These are phyloP conservation scores for Clarireedia homoeocarpa DNA, from an alignment of 2,329 filamentous ascomycete species.

Conservation along the genomic window DNA sequence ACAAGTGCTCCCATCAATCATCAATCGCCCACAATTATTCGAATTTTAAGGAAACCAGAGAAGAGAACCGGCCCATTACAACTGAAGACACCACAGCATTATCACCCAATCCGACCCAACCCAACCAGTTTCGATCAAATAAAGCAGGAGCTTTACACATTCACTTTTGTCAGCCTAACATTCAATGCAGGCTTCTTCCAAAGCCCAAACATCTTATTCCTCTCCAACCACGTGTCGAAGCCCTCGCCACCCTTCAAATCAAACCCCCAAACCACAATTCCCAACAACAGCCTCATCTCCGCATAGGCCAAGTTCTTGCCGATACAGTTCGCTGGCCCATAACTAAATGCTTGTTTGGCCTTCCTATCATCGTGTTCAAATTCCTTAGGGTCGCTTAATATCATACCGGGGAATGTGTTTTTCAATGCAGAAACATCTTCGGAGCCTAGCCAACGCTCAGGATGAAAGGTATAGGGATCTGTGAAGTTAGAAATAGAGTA, in stretches of 20 bases:
- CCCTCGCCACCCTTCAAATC: slow-evolving; percentile 1
- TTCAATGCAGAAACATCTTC: neutral
- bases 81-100: too few species aligned
- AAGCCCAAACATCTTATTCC: neutral
- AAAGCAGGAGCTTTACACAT: neutral
- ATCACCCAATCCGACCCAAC: too few species aligned
- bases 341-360: neutral
- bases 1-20: too few species aligned
- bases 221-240: neutral
- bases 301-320: slow-evolving; percentile 9
- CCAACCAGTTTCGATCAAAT: too few species aligned
- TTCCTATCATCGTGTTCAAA: slow-evolving; percentile 4
- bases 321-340: slow-evolving; percentile 4
- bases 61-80: too few species aligned
- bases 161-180: slow-evolving; percentile 4
- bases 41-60: too few species aligned
- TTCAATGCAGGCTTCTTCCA: slow-evolving; percentile 4
- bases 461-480: neutral
- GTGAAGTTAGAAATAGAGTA: neutral
- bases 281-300: slow-evolving; percentile 4
- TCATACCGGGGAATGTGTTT: neutral
- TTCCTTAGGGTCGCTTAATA: neutral
- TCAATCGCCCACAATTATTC: too few species aligned
- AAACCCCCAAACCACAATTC: slow-evolving; percentile 5
- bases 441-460: slow-evolving; percentile 1